phyloP scores from a whole-genome alignment of 1,139 yeast species.

The Kodamaea sp. region DNA sequence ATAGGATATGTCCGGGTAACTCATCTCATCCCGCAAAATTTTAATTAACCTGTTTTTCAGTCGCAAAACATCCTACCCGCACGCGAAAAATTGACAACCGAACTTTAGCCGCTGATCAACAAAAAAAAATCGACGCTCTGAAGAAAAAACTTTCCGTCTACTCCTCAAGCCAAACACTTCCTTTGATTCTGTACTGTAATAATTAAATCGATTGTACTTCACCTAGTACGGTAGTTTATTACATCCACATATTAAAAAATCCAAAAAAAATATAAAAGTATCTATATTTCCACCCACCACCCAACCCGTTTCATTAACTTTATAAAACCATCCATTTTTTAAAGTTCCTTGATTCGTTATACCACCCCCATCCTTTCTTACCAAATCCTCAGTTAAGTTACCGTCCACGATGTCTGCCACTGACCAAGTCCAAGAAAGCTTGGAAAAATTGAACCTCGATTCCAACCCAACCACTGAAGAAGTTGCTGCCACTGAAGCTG shows the following conservation, averaged over 20 bases:
- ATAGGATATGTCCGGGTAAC: no score
- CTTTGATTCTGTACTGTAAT: constrained; percentile 7
- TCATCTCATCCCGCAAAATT: constrained; percentile 11
- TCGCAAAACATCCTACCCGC: constrained; percentile 6
- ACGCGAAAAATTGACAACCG: constrained; percentile 10
- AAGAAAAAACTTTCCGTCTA: constrained; percentile 2
- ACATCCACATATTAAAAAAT: constrained; percentile 2
- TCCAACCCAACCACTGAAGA: constrained; percentile 31
- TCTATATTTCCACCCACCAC: constrained; percentile 4
- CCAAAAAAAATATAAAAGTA: constrained; percentile 17
- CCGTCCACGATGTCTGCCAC: constrained; percentile 44
- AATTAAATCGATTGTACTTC: constrained; percentile 5
- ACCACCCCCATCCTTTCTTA: constrained; percentile 1
- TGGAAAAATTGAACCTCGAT: constrained; percentile 54
- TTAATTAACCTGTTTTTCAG: constrained; percentile 1
- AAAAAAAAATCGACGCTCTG: constrained; percentile 2
- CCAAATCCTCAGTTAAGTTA: constrained; percentile 1
- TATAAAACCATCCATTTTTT: no score
- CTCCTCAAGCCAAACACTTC: constrained; percentile 8
- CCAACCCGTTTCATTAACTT: background rate
- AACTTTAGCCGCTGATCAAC: constrained; percentile 8
- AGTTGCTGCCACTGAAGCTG: constrained; percentile 20
- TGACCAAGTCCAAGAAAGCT: constrained; percentile 54
- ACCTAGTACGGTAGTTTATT: constrained; percentile 7
- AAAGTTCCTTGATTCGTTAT: constrained; percentile 1